Conservation (phyloP, 208 protist genomes). For the Porcisia hertigi region DNA sequence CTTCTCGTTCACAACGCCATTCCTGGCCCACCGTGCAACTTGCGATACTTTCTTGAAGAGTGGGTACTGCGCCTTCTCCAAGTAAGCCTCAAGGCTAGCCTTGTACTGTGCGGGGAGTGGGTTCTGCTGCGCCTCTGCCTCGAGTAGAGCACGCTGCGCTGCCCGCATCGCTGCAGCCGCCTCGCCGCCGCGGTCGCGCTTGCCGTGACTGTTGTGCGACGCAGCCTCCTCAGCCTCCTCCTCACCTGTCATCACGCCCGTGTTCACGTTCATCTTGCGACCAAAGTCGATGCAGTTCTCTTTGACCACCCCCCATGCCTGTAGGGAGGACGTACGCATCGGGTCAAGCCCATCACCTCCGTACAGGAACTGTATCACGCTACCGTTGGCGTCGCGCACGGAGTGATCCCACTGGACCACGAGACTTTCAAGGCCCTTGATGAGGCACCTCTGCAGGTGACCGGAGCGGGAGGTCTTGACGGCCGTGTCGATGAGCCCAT, state of each 20-base stretch:
- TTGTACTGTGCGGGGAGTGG: conserved; percentile 58
- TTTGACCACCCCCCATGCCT: conserved; percentile 92
- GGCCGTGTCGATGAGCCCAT: conserved; percentile 99
- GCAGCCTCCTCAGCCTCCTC: conserved; percentile 30
- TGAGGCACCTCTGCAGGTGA: conserved; percentile 98
- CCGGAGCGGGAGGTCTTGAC: conserved; percentile 99
- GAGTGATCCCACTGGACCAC: conserved; percentile 95
- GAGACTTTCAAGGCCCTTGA: conserved; percentile 96
- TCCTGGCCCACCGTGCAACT: conserved; percentile 70
- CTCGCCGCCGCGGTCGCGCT: conserved; percentile 32
- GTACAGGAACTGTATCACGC: conserved; percentile 97
- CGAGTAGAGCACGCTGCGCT: conserved; percentile 33
- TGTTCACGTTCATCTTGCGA: conserved; percentile 61
- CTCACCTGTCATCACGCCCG: conserved; percentile 31
- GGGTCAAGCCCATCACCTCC: conserved; percentile 98
- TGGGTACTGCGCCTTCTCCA: conserved; percentile 63
- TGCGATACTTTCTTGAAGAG: conserved; percentile 81
- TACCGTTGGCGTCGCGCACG: conserved; percentile 94
- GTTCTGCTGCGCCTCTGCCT: conserved; percentile 44
- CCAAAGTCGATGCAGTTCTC: conserved; percentile 76
- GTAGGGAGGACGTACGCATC: conserved; percentile 92
- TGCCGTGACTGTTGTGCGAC: conserved; percentile 24
- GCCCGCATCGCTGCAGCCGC: conserved; percentile 35
- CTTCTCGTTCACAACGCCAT: conserved; percentile 49
- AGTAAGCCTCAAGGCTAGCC: conserved; percentile 46